Evolutionary conservation across 2,329 filamentous ascomycete species (phyloP), one percentile per base, ranked within the genome.

Genomic region (Aspergillus unguis): DNA sequence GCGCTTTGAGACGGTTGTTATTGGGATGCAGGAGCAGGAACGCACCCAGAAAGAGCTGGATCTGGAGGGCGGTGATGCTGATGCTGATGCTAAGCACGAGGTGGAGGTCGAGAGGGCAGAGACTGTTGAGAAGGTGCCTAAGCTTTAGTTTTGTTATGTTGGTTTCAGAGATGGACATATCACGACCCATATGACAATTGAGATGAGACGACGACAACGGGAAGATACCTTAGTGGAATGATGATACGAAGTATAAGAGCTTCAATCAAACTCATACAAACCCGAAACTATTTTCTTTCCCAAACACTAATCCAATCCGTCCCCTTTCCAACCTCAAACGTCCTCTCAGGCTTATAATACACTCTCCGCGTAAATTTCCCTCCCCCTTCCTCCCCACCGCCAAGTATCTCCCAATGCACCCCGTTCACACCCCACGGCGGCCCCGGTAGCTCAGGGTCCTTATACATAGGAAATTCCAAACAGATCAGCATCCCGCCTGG

Each of bases 1-100:
- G 17, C 76, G 80, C 52, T 91, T 92, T 60, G 87, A 89, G 65
- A 74, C 79, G 50, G 81, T 78, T 4, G 73, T 73, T 4, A 77
- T 79, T 33, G 81, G 60, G 17, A 55, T 65, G 38, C 57, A 66
- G n/a, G 50, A 62, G 25, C 11, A 40, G 8, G 17, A 27, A 3
- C 23, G 46, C 9, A 17, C 44, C 6, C 65, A 66, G 45, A 67
- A 66, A 44, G 44, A 11, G 9, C 50, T 54, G 23, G 63, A 65
- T 31, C 23, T 65, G 26, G 65, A 66, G 36, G 48, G 53, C 6
- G 62, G 56, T n/a, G 49, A 57, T n/a, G 47, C 55, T 25, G 26
- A 53, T 7, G 17, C 17, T 17, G 36, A 11, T 6, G 17, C 35
- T 11, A 56, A 60, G 50, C 71, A 71, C 9, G 51, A 17, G 1